These are phyloP conservation scores for Acacia crassicarpa DNA, from an alignment of 306 rosid genomes.

Conservation along the genomic window DNA sequence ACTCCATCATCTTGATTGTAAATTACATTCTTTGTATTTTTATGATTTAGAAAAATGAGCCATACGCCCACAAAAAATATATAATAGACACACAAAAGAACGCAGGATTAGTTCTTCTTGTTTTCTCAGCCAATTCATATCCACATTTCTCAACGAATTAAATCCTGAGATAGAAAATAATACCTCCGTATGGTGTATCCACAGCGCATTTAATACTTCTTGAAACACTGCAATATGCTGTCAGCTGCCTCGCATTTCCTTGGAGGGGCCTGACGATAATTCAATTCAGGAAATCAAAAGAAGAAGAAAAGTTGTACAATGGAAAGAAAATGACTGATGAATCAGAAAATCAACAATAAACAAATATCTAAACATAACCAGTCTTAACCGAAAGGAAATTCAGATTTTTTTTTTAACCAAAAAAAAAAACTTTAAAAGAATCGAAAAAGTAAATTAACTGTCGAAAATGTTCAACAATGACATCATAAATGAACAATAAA, in stretches of 20 bases:
- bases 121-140: neutral
- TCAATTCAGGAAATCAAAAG: neutral
- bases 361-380: neutral
- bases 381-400: neutral
- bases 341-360: neutral
- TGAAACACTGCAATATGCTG: constrained; percentile 1
- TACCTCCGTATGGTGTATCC: constrained; percentile 82
- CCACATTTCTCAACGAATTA: neutral
- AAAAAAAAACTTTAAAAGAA: too few relatives aligned
- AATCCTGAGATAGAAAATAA: neutral
- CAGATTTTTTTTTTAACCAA: neutral
- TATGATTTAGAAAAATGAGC: too few relatives aligned
- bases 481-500: too few relatives aligned
- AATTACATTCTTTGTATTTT: too few relatives aligned
- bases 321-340: neutral
- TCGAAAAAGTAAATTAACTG: neutral
- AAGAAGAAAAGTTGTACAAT: neutral
- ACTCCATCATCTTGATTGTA: too few relatives aligned
- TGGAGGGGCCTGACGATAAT: constrained; percentile 43
- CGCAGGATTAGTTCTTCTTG: neutral
- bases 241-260: constrained; percentile 33
- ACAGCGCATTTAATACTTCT: constrained; percentile 54
- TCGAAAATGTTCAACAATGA: neutral
- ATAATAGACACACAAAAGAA: too few relatives aligned
- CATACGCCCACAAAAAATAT: too few relatives aligned